Evolutionary conservation across 1,284 basidiomycete genomes (phyloP).

Genomic region (Rhodotorula sp.): DNA sequence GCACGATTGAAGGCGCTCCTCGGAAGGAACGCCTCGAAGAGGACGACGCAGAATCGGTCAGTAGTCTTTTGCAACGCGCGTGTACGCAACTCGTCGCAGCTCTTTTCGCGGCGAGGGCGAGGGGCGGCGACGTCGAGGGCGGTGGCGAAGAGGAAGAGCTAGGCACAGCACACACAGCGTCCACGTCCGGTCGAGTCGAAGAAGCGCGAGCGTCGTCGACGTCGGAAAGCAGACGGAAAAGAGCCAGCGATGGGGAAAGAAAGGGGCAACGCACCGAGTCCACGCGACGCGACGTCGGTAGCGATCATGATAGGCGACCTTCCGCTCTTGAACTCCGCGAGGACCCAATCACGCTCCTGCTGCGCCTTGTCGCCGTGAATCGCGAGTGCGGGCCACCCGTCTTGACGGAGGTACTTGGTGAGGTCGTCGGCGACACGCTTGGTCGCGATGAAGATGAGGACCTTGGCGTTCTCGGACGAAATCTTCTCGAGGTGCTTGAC

Average conservation of each 20-base stretch:
- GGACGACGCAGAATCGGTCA: too few relatives aligned
- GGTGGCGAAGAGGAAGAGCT: background rate
- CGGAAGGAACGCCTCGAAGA: too few relatives aligned
- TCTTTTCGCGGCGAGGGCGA: too few relatives aligned
- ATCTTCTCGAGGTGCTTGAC: slow-evolving; percentile 98
- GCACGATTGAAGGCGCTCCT: too few relatives aligned
- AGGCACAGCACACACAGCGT: background rate
- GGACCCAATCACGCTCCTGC: slow-evolving; percentile 91
- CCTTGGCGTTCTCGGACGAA: slow-evolving; percentile 94
- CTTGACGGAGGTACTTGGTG: slow-evolving; percentile 93
- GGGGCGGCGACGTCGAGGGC: background rate
- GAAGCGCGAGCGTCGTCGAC: background rate
- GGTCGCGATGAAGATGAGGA: slow-evolving; percentile 96
- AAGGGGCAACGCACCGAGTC: slow-evolving; percentile 84
- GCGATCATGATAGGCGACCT: slow-evolving; percentile 91
- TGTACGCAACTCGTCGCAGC: too few relatives aligned
- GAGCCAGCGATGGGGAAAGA: too few relatives aligned
- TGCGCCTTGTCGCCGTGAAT: slow-evolving; percentile 99
- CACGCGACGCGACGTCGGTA: slow-evolving; percentile 80
- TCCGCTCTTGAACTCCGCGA: slow-evolving; percentile 96
- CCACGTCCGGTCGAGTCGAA: background rate
- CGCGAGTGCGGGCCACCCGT: slow-evolving; percentile 97
- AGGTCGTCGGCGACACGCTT: slow-evolving; percentile 98
- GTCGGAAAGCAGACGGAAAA: slow-evolving; percentile 25
- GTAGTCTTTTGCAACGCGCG: too few relatives aligned